Evolutionary conservation across 2,329 filamentous ascomycete species (phyloP).

Genomic region (Fusarium agapanthi): DNA sequence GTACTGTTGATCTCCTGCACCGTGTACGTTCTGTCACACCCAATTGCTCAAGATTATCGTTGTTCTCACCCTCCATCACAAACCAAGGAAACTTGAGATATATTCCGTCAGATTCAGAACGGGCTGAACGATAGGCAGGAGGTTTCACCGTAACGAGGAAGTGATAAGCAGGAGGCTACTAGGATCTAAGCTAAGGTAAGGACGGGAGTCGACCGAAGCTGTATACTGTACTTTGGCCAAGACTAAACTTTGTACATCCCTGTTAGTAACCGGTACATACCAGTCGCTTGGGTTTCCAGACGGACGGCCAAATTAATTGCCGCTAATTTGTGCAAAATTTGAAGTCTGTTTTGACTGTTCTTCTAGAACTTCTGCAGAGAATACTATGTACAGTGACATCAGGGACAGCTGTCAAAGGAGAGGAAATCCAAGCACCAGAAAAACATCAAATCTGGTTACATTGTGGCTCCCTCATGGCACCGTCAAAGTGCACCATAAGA

Average conservation of each 20-base stretch:
- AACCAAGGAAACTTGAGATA: slow-evolving; percentile 27
- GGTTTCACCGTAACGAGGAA: slow-evolving; percentile 4
- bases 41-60: not conserved
- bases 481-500: slow-evolving; percentile 9
- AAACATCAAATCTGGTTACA: not conserved
- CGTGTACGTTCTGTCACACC: slow-evolving; percentile 14
- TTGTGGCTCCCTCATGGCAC: not conserved
- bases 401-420: slow-evolving; percentile 1
- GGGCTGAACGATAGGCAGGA: slow-evolving; percentile 7
- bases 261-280: slow-evolving; percentile 2
- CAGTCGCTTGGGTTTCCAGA: not conserved
- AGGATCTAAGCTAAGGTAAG: not conserved
- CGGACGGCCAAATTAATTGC: not conserved
- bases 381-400: slow-evolving; percentile 17
- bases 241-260: not conserved
- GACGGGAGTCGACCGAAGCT: slow-evolving; percentile 33
- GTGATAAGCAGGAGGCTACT: slow-evolving; percentile 27
- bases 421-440: not conserved
- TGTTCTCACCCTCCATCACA: slow-evolving; percentile 25
- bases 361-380: slow-evolving; percentile 25
- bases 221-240: slow-evolving; percentile 22
- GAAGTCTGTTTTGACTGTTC: slow-evolving; percentile 11
- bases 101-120: slow-evolving; percentile 22
- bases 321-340: slow-evolving; percentile 2
- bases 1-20: slow-evolving; percentile 24